A percentile compares a stretch with the other conserved stretches of the same genome.
Evolutionary conservation across 2,329 filamentous ascomycete species (phyloP).

Genomic region (Cyclaneusma minus): DNA sequence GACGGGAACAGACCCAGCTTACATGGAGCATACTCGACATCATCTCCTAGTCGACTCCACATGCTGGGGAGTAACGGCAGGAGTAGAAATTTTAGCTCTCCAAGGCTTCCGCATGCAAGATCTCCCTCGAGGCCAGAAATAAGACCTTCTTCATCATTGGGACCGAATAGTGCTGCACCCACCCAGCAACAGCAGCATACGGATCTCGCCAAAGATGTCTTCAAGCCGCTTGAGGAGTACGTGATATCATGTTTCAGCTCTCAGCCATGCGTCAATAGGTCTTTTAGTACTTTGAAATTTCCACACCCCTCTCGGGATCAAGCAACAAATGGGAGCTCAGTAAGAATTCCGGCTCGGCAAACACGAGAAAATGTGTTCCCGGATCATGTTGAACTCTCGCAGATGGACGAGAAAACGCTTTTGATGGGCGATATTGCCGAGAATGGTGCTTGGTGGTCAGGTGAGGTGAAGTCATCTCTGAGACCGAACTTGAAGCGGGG

Average conservation of each 20-base stretch:
- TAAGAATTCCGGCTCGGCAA: constrained; percentile 19
- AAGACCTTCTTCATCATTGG: neutral
- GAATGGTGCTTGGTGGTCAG: constrained; percentile 73
- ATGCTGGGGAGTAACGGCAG: too few species aligned
- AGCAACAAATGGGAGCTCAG: neutral
- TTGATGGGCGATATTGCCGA: constrained; percentile 63
- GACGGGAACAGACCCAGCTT: neutral
- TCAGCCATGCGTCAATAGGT: constrained; percentile 58
- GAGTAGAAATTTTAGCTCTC: too few species aligned
- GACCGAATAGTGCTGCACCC: neutral
- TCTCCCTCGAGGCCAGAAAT: neutral
- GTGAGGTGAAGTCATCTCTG: constrained; percentile 23
- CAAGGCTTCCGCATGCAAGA: neutral
- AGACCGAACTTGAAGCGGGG: constrained; percentile 17
- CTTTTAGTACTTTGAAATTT: constrained; percentile 45
- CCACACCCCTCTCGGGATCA: constrained; percentile 10
- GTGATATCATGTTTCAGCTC: constrained; percentile 53
- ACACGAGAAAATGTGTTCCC: too few species aligned
- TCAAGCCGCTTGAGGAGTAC: constrained; percentile 66
- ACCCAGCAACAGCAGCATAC: constrained; percentile 1
- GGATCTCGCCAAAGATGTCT: constrained; percentile 41
- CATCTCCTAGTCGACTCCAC: neutral
- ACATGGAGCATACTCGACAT: neutral
- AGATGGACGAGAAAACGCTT: constrained; percentile 61
- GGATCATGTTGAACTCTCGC: too few species aligned